Base-by-base conservation (phyloP, 192 early-diverging fungal species). In the Coemansia asiatica region DNA sequence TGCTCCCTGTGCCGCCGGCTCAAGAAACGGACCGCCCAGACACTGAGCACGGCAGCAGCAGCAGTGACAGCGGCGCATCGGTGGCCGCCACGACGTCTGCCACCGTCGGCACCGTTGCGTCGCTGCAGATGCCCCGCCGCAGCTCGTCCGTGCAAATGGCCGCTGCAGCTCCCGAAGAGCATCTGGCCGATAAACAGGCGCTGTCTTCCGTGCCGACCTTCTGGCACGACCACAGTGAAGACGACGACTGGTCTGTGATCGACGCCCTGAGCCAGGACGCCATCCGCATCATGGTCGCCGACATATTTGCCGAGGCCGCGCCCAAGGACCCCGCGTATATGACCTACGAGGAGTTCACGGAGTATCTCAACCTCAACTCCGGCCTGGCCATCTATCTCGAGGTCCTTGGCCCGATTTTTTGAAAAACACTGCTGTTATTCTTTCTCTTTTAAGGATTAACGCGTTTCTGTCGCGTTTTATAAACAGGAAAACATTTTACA, bases 201-300 rank as follows among this genome's bases (percentile, higher is more conserved):
- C 44, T 57, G n/a, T 29, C 71, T 33, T 62, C 68, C 23, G 63
- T 71, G 2, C 27, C 68, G n/a, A 74, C 74, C 3, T 58, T 81
- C 62, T 86, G 81, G 66, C 74, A 75, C 65, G 85, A 83, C 57
- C 53, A 46, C 6, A 59, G 55, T 23, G 72, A 72, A 64, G 83
- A 90, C 63, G 78, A 88, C 67, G 90, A 89, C 23, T 90, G 90
- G 75, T 89, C 96, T 0, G 87, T 95, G 29, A 92, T 97, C 87
- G 94, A 98, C 72, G 88, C 90, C 10, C 90, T 98, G 87, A 87
- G 88, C 13, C 93, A 94, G 69, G 93, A 95, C 64, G 93, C 96
- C 0, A 92, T 97, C 46, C 87, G 92, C 56, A 93, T 97, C 59
- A 94, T 98, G 91, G 92, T 97, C 18, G 90, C 94, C 44, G 92